Conservation (phyloP, 1,284 basidiomycete genomes). For the Bjerkandera adusta region DNA sequence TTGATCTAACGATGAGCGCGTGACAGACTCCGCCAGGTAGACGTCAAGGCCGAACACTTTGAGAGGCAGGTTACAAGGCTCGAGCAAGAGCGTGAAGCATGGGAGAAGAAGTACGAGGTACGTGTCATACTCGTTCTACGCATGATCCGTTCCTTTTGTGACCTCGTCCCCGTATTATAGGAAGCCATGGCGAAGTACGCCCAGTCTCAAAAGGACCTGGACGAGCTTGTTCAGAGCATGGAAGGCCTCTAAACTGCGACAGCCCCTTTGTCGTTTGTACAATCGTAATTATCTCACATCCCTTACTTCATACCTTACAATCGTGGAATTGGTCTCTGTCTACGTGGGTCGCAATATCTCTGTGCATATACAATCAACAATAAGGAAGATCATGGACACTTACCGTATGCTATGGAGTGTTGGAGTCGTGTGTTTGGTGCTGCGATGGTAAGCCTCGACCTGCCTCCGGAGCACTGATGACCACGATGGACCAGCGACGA, state of each 20-base stretch:
- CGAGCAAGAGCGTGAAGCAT: slow-evolving; percentile 90
- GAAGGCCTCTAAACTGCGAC: slow-evolving; percentile 68
- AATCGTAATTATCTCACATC: slow-evolving; percentile 10
- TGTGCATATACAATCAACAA: slow-evolving; percentile 14
- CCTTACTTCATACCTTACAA: slow-evolving; percentile 5
- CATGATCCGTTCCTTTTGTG: neutral
- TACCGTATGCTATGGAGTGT: too few relatives aligned
- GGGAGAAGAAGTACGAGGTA: slow-evolving; percentile 97
- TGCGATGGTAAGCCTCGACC: too few relatives aligned
- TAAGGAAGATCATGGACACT: slow-evolving; percentile 11
- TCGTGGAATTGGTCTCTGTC: slow-evolving; percentile 2
- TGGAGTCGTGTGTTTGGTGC: too few relatives aligned
- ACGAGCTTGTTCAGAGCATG: slow-evolving; percentile 85
- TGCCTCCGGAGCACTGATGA: too few relatives aligned
- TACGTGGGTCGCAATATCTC: slow-evolving; percentile 7
- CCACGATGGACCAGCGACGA: too few relatives aligned
- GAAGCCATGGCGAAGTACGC: slow-evolving; percentile 76
- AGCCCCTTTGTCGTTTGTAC: slow-evolving; percentile 2
- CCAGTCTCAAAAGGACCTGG: slow-evolving; percentile 80
- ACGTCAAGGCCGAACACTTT: slow-evolving; percentile 99
- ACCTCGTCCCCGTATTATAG: slow-evolving; percentile 38
- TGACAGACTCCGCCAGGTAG: slow-evolving; percentile 88
- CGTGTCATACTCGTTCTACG: slow-evolving; percentile 25
- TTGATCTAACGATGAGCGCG: slow-evolving; percentile 14
- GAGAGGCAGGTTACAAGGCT: slow-evolving; percentile 87